Base-by-base conservation (phyloP, 2,329 filamentous ascomycete genomes). In the Colletotrichum scovillei region DNA sequence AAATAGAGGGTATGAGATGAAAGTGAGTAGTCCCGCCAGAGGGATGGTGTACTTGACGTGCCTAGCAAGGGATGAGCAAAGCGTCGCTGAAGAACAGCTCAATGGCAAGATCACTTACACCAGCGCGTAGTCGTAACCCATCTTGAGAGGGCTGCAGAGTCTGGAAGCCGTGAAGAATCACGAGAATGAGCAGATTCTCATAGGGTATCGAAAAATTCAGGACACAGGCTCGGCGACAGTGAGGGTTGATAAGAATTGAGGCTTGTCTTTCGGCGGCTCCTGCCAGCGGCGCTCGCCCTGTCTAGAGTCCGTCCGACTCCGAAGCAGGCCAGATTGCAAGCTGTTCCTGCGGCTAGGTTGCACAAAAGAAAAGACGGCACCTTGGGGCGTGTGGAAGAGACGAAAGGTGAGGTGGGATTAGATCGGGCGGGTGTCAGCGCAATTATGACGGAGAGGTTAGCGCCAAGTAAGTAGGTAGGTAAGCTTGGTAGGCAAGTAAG, bases 21-120 rank as follows among this genome's bases (percentile, higher is more conserved):
- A 76, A 19, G 91, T 91, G 75, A 94, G 85, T 55, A 88, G 77
- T 75, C 88, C 80, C 11, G 91, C 92, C 28, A 90, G 86, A 16
- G 92, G 92, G 69, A 93, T 89, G 38, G 90, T 94, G 84, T 91
- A 94, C 77, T 89, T 89, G 77, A 91, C 80, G 80, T 93, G 90
- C 76, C 91, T 93, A 60, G 7, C 2, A 53, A 30, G 19, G 14
- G 16, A 55, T 73, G 2, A 64, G 35, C 53, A 12, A 12, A 49
- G 52, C 12, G 3, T 14, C 8, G 26, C 3, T 24, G 11, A 28
- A 28, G 22, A 5, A 46, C 12, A 19, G 32, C 32, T 1, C 46
- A 12, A 7, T 2, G 7, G 22, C 3, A 9, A 12, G 22, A n/a
- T 7, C 46, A 85, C 89, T 80, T 86, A 91, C 89, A 92, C 89